phyloP scores from a whole-genome alignment of 129 eudicot species.

The Flaveria bidentis region DNA sequence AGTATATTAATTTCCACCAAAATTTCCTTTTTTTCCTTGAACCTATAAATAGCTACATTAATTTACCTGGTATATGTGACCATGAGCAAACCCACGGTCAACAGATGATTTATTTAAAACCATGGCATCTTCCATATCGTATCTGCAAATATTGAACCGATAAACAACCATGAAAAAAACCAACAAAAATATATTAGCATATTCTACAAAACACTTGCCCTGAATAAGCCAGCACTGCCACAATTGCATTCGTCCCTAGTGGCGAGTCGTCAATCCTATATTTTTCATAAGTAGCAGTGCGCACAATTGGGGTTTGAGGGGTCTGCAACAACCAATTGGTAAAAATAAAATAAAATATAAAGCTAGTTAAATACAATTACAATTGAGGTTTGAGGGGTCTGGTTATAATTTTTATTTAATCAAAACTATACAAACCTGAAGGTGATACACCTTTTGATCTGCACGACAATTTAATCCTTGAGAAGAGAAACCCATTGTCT shows the following conservation, averaged over 20 bases:
- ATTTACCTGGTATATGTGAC: constrained; percentile 83
- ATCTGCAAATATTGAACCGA: constrained; percentile 45
- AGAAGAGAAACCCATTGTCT: constrained; percentile 94
- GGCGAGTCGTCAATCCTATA: constrained; percentile 85
- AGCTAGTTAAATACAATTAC: not conserved
- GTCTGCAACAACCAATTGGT: constrained; percentile 54
- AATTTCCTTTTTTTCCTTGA: not conserved
- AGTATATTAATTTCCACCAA: not conserved
- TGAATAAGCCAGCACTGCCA: constrained; percentile 94
- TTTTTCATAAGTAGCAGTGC: constrained; percentile 74
- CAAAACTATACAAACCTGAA: constrained; percentile 60
- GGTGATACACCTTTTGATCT: constrained; percentile 95
- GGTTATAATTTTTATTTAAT: not conserved
- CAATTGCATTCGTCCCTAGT: constrained; percentile 94
- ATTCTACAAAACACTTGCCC: constrained; percentile 48
- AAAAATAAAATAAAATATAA: not conserved
- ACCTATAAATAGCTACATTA: not conserved
- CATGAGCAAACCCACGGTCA: constrained; percentile 95
- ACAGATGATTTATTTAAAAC: constrained; percentile 91
- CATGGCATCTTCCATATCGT: constrained; percentile 99
- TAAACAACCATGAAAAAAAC: not conserved
- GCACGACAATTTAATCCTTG: constrained; percentile 82
- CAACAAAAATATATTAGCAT: not conserved
- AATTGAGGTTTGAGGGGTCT: not conserved
- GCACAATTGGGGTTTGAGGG: constrained; percentile 94